A percentile compares a stretch with the other conserved stretches of the same genome.
Evolutionary conservation across 176 grass and related monocot species (phyloP).

Genomic region (Avena sativa): DNA sequence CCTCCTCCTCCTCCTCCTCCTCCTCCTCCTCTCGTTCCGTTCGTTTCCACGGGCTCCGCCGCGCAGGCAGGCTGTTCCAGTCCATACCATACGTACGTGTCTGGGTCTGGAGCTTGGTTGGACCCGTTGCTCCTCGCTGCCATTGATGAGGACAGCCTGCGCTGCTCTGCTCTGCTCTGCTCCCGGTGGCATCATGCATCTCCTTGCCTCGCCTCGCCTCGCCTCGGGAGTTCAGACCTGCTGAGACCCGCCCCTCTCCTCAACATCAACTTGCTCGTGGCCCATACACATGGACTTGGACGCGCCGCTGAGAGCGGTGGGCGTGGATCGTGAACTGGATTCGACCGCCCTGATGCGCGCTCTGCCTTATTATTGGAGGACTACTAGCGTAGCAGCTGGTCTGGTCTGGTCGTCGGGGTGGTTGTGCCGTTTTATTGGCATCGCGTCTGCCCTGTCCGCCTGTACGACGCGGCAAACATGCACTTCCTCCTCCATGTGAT

Average conservation of each 20-base stretch:
- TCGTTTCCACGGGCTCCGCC: neutral
- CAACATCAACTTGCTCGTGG: neutral
- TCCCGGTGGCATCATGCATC: slow-evolving; percentile 21
- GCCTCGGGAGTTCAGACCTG: neutral
- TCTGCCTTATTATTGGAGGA: slow-evolving; percentile 1
- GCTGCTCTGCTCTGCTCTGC: neutral
- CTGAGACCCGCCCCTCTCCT: neutral
- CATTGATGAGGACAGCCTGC: slow-evolving; percentile 51
- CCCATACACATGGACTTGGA: neutral
- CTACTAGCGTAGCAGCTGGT: neutral
- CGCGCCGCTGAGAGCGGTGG: neutral
- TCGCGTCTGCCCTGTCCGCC: neutral
- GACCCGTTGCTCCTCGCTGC: slow-evolving; percentile 1
- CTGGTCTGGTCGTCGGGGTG: slow-evolving; percentile 29
- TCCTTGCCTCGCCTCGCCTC: neutral
- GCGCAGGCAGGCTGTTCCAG: neutral
- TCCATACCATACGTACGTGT: neutral
- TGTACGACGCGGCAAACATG: neutral
- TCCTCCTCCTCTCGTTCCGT: too few relatives aligned
- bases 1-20: neutral
- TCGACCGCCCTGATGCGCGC: neutral
- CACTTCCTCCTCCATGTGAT: neutral
- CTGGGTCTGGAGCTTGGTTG: neutral
- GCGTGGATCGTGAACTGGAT: slow-evolving; percentile 3
- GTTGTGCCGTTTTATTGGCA: slow-evolving; percentile 45